Percentiles rank a stretch among this genome's conserved stretches.
Conservation (phyloP, 2,329 filamentous ascomycete species). For the Nemania sp. region DNA sequence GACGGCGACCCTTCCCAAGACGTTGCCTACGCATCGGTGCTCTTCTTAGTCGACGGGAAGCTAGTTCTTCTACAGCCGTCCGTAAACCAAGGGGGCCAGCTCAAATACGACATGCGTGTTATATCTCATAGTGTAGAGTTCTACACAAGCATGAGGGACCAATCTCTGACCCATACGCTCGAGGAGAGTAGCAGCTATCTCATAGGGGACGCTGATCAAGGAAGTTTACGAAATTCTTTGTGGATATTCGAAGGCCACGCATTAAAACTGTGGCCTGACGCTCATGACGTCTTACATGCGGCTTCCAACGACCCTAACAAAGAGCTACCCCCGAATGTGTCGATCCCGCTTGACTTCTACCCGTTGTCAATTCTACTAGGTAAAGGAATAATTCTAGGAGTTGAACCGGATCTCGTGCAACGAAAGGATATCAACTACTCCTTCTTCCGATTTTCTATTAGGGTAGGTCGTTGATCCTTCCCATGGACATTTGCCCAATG, state of each 20-base stretch:
- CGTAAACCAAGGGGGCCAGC: slow-evolving; percentile 75
- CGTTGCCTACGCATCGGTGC: slow-evolving; percentile 86
- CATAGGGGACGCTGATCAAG: slow-evolving; percentile 41
- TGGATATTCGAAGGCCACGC: slow-evolving; percentile 93
- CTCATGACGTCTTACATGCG: slow-evolving; percentile 78
- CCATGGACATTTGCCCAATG: not conserved
- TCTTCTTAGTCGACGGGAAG: slow-evolving; percentile 97
- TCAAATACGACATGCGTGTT: slow-evolving; percentile 98
- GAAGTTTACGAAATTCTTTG: slow-evolving; percentile 77
- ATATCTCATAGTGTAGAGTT: slow-evolving; percentile 96
- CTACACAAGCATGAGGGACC: slow-evolving; percentile 89
- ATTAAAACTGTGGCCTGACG: slow-evolving; percentile 85
- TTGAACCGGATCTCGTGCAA: slow-evolving; percentile 93
- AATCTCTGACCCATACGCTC: slow-evolving; percentile 54
- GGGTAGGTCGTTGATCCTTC: slow-evolving; percentile 62
- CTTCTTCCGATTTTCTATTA: slow-evolving; percentile 82
- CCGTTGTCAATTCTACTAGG: slow-evolving; percentile 84
- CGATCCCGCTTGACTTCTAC: slow-evolving; percentile 91
- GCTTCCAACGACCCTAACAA: slow-evolving; percentile 66
- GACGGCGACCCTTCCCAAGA: slow-evolving; percentile 96
- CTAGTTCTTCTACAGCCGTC: slow-evolving; percentile 89
- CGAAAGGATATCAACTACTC: slow-evolving; percentile 89
- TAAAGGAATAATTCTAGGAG: slow-evolving; percentile 86
- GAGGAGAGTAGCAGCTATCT: slow-evolving; percentile 31
- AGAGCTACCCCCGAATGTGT: slow-evolving; percentile 74